Conservation (phyloP, 2,329 filamentous ascomycete genomes). For the Orbilia brochopaga region DNA sequence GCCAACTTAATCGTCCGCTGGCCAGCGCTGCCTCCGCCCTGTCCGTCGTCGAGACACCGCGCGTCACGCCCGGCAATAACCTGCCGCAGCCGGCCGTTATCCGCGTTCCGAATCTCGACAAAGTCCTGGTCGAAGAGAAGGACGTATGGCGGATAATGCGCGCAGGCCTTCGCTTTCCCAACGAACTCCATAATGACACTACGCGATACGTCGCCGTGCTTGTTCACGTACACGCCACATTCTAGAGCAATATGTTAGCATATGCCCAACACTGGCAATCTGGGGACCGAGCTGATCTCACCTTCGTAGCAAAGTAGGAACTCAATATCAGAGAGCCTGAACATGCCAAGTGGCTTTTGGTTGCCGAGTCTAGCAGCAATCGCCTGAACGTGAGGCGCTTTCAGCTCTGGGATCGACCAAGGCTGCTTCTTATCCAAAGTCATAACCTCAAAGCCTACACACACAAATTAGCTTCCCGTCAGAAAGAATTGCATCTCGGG, state of each 20-base stretch:
- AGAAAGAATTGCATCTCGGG: not conserved
- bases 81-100: slow-evolving; percentile 90
- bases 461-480: slow-evolving; percentile 17
- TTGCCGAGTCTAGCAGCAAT: slow-evolving; percentile 83
- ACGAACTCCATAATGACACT: slow-evolving; percentile 98
- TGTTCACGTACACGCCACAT: slow-evolving; percentile 96
- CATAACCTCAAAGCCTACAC: slow-evolving; percentile 76
- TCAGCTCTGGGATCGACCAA: slow-evolving; percentile 88
- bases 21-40: slow-evolving; percentile 66
- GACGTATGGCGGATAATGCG: slow-evolving; percentile 88
- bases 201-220: slow-evolving; percentile 92
- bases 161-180: slow-evolving; percentile 85
- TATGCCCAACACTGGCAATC: not conserved
- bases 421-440: slow-evolving; percentile 97
- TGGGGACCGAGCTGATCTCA: slow-evolving; percentile 6
- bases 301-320: slow-evolving; percentile 87
- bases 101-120: slow-evolving; percentile 93
- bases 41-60: slow-evolving; percentile 84
- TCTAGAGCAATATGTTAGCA: slow-evolving; percentile 60
- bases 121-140: slow-evolving; percentile 95
- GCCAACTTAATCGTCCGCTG: slow-evolving; percentile 86
- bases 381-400: slow-evolving; percentile 69
- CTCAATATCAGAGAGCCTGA: slow-evolving; percentile 87
- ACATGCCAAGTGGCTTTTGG: slow-evolving; percentile 91
- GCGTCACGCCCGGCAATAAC: slow-evolving; percentile 93